Evolutionary conservation across 1,284 basidiomycete genomes (phyloP).

Genomic region (Marasmius tenuissimus): DNA sequence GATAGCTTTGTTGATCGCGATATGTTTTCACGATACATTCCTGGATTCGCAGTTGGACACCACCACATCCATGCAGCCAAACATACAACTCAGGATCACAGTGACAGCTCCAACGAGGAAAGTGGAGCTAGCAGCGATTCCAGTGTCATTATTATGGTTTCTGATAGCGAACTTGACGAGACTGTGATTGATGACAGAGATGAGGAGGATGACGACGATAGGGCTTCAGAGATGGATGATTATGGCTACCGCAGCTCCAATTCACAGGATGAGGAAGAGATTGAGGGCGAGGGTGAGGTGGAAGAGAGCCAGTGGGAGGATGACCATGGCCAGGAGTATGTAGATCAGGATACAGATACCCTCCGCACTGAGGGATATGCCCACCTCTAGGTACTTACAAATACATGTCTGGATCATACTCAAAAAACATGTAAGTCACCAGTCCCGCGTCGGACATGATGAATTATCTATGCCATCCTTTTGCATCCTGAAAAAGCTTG

Average conservation of each 20-base stretch:
- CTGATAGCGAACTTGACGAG: too few species aligned
- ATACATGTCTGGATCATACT: too few species aligned
- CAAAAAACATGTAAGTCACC: too few species aligned
- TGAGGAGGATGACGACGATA: background rate
- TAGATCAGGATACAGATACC: background rate
- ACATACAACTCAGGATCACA: background rate
- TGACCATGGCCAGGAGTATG: background rate
- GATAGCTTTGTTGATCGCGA: slow-evolving; percentile 25
- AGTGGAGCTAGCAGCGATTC: too few species aligned
- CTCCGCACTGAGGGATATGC: slow-evolving; percentile 4
- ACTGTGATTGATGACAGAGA: too few species aligned
- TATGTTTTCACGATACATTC: slow-evolving; percentile 20
- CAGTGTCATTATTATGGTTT: too few species aligned
- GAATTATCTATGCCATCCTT: too few species aligned
- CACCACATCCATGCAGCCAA: background rate
- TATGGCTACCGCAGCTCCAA: background rate
- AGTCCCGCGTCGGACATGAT: too few species aligned
- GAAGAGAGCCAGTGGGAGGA: background rate
- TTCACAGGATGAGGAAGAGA: background rate
- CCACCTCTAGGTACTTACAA: slow-evolving; percentile 22
- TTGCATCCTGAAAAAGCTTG: too few species aligned
- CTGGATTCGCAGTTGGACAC: background rate
- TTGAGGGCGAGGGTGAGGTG: background rate
- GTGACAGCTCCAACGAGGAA: too few species aligned
- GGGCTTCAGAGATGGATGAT: background rate